These are phyloP conservation scores for Coemansia sp. DNA, from an alignment of 192 early-diverging fungal genomes.

Conservation along the genomic window DNA sequence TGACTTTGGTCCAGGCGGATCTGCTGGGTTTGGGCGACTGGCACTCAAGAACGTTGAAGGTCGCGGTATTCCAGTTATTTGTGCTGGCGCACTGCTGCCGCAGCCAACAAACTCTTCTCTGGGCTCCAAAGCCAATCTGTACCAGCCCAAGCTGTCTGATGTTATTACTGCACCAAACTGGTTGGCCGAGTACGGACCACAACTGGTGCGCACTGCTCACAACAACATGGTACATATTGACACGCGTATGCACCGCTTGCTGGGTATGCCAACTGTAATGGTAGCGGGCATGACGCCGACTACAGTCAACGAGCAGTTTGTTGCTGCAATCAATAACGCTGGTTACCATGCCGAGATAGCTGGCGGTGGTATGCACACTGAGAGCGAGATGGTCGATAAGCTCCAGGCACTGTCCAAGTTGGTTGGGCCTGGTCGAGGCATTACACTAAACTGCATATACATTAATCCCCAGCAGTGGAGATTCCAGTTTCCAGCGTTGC, in stretches of 20 bases:
- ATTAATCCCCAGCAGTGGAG: constrained; percentile 84
- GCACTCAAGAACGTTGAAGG: constrained; percentile 88
- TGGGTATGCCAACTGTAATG: constrained; percentile 89
- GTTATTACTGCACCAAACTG: constrained; percentile 84
- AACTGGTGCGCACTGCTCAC: constrained; percentile 62
- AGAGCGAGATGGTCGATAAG: constrained; percentile 62
- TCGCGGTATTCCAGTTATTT: constrained; percentile 62
- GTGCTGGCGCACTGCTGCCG: constrained; percentile 17
- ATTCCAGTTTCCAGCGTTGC: constrained; percentile 74
- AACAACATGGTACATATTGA: constrained; percentile 73
- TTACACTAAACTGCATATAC: constrained; percentile 90
- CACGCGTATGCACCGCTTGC: constrained; percentile 78
- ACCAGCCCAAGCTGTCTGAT: constrained; percentile 62
- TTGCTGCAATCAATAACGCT: constrained; percentile 81
- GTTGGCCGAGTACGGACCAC: constrained; percentile 80
- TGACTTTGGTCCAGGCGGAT: constrained; percentile 90
- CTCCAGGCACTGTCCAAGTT: constrained; percentile 70
- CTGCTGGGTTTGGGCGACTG: constrained; percentile 77
- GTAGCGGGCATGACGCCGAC: constrained; percentile 94
- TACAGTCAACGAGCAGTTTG: constrained; percentile 74
- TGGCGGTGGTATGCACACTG: constrained; percentile 85
- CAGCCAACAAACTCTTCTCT: constrained; percentile 53
- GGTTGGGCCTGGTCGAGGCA: constrained; percentile 76
- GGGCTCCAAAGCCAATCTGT: constrained; percentile 71
- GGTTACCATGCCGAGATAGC: constrained; percentile 91